Base-by-base conservation (phyloP, 2,329 filamentous ascomycete species). In the Exophiala oligosperma region DNA sequence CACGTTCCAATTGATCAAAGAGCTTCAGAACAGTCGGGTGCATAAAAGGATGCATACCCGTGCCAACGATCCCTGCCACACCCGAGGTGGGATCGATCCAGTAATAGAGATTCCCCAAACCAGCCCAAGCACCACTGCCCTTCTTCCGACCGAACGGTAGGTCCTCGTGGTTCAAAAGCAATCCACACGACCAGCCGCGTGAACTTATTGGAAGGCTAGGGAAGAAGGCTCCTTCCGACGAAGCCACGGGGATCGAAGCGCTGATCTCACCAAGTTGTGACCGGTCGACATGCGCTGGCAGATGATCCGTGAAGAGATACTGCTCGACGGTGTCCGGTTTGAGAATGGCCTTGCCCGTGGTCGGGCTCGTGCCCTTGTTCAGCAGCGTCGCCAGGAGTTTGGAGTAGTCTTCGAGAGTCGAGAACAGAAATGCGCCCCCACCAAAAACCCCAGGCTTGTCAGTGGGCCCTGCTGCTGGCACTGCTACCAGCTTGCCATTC, bases 51-150 rank as follows among this genome's bases (percentile, higher is more conserved):
- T 62, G 38, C 17, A 63, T 37, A 3, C 9, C 48, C 5, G 60
- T 52, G 23, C 28, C 35, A 1, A 63, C 52, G 48, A 65, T 58
- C 23, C 64, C 64, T 1, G 59, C 58, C 5, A 59, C 49, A 4
- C 51, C 56, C 8, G 38, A 28, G n/a, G 12, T 38, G 1, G 57
- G 56, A 49, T 66, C 64, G 26, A 66, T 52, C 62, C 62, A 65
- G 50, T 62, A 66, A 49, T 62, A 66, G 49, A 62, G 24, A 41
- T 66, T 65, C 26, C 60, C 62, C 29, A 66, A 49, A 2, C 64
- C 64, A 6, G 60, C 58, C 64, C 64, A 66, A 2, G 49, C 53
- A 21, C 64, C 64, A 24, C 58, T 62, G 21, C 56, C 55, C 9
- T 32, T 38, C 46, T 61, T 65, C 3, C 64, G 53, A 3, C 58